phyloP scores from a whole-genome alignment of 2,329 filamentous ascomycete species.

The Fusarium stilboides region DNA sequence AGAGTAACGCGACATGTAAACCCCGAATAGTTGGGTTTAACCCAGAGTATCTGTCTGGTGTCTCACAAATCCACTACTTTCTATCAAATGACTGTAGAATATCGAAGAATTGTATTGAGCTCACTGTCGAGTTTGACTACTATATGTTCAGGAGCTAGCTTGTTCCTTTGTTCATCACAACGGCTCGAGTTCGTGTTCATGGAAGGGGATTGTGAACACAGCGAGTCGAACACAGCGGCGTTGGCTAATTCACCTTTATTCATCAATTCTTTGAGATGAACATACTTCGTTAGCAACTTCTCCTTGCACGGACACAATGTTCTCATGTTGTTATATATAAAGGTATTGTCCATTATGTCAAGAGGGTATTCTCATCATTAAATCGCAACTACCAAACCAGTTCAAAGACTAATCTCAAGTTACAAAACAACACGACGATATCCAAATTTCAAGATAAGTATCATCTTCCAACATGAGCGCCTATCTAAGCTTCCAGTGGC shows the following conservation, averaged over 20 bases:
- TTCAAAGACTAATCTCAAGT: neutral
- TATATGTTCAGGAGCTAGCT: neutral
- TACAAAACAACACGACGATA: neutral
- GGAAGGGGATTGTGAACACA: neutral
- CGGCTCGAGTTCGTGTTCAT: neutral
- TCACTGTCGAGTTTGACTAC: too few species aligned
- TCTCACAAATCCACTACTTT: neutral
- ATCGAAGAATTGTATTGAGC: rapidly evolving
- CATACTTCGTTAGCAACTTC: neutral
- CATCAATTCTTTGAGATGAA: neutral
- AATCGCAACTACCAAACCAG: neutral
- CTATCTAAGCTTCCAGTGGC: conserved; percentile 27
- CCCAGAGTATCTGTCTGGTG: too few species aligned
- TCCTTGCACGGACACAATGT: too few species aligned
- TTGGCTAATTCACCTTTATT: neutral
- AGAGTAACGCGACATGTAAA: too few species aligned
- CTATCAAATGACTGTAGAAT: neutral
- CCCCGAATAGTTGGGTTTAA: too few species aligned
- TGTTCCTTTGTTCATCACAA: neutral
- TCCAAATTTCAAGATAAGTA: neutral
- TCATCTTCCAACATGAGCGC: neutral
- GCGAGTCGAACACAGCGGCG: neutral
- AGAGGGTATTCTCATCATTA: neutral
- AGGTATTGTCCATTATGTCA: neutral
- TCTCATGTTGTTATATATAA: conserved; percentile 4